These are phyloP conservation scores for Fusarium sp. DNA, from an alignment of 2,329 filamentous ascomycete genomes.

Conservation along the genomic window DNA sequence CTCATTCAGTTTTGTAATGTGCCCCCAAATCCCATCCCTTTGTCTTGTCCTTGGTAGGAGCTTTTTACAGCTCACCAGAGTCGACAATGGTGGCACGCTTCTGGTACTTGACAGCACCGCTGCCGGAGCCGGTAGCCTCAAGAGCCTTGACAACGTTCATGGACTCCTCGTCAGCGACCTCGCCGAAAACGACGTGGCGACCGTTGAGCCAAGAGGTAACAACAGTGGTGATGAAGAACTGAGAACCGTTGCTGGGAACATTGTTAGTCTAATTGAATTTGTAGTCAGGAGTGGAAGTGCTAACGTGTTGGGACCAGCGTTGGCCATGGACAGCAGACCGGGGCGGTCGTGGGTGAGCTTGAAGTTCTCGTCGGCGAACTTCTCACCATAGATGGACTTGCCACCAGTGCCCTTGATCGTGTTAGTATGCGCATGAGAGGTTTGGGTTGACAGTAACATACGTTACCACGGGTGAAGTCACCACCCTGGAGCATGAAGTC, in stretches of 20 bases:
- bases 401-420: slow-evolving; percentile 79
- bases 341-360: slow-evolving; percentile 73
- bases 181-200: slow-evolving; percentile 86
- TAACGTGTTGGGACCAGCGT: slow-evolving; percentile 92
- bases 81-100: slow-evolving; percentile 67
- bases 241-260: slow-evolving; percentile 84
- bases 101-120: slow-evolving; percentile 65
- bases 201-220: slow-evolving; percentile 85
- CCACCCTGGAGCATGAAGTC: slow-evolving; percentile 96
- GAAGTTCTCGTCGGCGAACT: slow-evolving; percentile 96
- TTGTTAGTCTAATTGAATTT: slow-evolving; percentile 11
- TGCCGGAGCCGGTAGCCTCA: slow-evolving; percentile 66
- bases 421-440: slow-evolving; percentile 25
- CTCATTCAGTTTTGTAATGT: slow-evolving; percentile 33
- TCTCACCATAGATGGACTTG: slow-evolving; percentile 94
- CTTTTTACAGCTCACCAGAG: slow-evolving; percentile 58
- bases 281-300: slow-evolving; percentile 27
- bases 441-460: slow-evolving; percentile 56
- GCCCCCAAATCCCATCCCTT: slow-evolving; percentile 23
- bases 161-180: slow-evolving; percentile 65
- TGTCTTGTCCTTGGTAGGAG: slow-evolving; percentile 4
- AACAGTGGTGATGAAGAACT: slow-evolving; percentile 98
- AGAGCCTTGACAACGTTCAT: slow-evolving; percentile 66
- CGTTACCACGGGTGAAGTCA: slow-evolving; percentile 93
- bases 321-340: slow-evolving; percentile 92